Evolutionary conservation across 495 filamentous ascomycete species (phyloP).

Genomic region (Aspergillus leporis): DNA sequence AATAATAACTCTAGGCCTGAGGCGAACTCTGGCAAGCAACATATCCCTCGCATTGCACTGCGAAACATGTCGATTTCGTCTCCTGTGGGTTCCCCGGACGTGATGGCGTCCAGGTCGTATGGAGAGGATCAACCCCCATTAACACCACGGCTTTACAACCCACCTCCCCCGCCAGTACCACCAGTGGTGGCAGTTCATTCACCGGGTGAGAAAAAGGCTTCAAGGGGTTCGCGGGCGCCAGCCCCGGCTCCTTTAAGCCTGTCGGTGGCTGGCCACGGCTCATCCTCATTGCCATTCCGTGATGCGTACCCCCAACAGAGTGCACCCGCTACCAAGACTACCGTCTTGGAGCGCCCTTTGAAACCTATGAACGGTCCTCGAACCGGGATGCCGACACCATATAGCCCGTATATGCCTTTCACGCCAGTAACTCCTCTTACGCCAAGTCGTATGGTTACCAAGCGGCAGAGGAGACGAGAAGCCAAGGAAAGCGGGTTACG

Average conservation of each 20-base stretch:
- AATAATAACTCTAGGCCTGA: slow-evolving; percentile 55
- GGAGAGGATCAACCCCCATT: slow-evolving; percentile 54
- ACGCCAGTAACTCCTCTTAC: slow-evolving; percentile 87
- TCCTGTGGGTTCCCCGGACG: slow-evolving; percentile 54
- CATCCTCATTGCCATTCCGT: slow-evolving; percentile 59
- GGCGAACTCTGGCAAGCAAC: slow-evolving; percentile 48
- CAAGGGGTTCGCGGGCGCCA: slow-evolving; percentile 20
- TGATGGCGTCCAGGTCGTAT: slow-evolving; percentile 38
- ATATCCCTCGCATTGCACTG: slow-evolving; percentile 52
- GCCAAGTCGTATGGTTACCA: slow-evolving; percentile 70
- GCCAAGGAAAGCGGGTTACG: slow-evolving; percentile 40
- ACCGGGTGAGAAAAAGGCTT: slow-evolving; percentile 18
- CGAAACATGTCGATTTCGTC: slow-evolving; percentile 60
- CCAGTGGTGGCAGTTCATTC: slow-evolving; percentile 19
- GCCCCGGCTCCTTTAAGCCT: slow-evolving; percentile 41
- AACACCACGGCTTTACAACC: slow-evolving; percentile 58
- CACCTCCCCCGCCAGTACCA: slow-evolving; percentile 52
- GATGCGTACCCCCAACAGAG: slow-evolving; percentile 51
- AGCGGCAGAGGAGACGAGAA: slow-evolving; percentile 66
- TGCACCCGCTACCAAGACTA: slow-evolving; percentile 72
- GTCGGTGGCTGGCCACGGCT: slow-evolving; percentile 28
- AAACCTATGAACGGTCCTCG: slow-evolving; percentile 61
- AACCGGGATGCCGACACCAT: slow-evolving; percentile 77
- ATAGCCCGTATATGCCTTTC: slow-evolving; percentile 90
- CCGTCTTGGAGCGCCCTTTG: slow-evolving; percentile 66